Conservation (phyloP, 495 filamentous ascomycete species). For the Podospora fimiseda region DNA sequence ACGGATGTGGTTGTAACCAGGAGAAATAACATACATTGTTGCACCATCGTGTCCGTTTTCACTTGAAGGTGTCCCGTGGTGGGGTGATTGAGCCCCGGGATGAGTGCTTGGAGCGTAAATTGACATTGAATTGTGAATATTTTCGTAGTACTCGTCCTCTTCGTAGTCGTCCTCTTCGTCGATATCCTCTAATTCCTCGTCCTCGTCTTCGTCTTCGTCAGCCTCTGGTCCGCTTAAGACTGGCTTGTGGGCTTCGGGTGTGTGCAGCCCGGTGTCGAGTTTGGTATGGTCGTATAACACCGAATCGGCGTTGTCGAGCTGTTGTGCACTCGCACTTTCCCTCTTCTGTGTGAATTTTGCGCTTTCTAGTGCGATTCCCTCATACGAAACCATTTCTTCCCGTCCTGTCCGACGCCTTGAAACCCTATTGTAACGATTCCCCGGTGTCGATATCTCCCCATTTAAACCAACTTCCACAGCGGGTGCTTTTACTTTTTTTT, state of each 20-base stretch:
- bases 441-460: not conserved
- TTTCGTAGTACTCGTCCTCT: constrained; percentile 3
- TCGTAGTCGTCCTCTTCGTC: constrained; percentile 6
- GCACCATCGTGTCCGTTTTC: constrained; percentile 28
- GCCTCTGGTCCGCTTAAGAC: constrained; percentile 1
- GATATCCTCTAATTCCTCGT: too few species aligned
- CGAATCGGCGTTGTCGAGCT: too few species aligned
- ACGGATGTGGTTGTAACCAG: not conserved
- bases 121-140: constrained; percentile 6
- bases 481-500: too few species aligned
- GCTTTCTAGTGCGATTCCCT: not conserved
- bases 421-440: not conserved
- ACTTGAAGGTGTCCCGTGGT: constrained; percentile 25
- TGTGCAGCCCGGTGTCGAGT: not conserved
- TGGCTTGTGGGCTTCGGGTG: not conserved
- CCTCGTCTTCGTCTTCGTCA: constrained; percentile 5
- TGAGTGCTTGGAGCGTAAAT: constrained; percentile 29
- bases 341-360: not conserved
- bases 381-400: not conserved
- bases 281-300: too few species aligned
- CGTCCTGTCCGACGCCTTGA: not conserved
- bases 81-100: constrained; percentile 23
- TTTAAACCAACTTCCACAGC: too few species aligned
- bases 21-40: constrained; percentile 25
- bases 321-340: too few species aligned